Base-by-base conservation (phyloP, 129 eudicot genomes). In the Apium graveolens region DNA sequence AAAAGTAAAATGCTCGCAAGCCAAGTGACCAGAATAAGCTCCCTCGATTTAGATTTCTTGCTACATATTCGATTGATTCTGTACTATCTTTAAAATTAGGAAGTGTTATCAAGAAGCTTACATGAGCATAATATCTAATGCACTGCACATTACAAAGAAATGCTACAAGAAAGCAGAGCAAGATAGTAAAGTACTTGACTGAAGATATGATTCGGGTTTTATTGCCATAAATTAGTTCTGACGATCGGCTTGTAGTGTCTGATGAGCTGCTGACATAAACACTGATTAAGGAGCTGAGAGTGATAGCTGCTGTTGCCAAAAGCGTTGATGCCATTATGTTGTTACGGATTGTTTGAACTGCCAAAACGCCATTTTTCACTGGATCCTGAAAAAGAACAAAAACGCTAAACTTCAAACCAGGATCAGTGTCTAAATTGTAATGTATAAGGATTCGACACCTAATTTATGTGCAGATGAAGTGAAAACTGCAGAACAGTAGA, bases 21-120 rank as follows among this genome's bases (percentile, higher is more conserved):
- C 98, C 97, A n/a, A 93, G 81, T 7, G 98, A 93, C 98, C 98
- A 93, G 65, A 93, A 93, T 81, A 83, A 43, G 88, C 98, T 84
- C n/a, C 93, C 97, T 18, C 91, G 85, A 78, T 91, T 91, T 82
- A 93, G 55, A 74, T 79, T 86, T 53, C 84, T 84, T 18, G 90
- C 90, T 41, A 91, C 98, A 78, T 91, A 91, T 32, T 88, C 85
- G 2, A 86, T 87, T 29, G 86, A 81, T 53, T 89, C 91, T 34
- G 48, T 80, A 66, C 77, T 82, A 79, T 78, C 86, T 53, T 70
- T 55, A 17, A 79, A 89, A 0, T 88, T 79, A 13, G 97, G 98
- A 60, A 91, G 86, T 16, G 92, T 91, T 20, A 81, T 84, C 78
- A 93, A 83, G 83, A 93, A 89, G 86, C 97, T 89, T 44, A 89